Conservation (phyloP, 768 basidiomycete genomes). For the Mycena latifolia region DNA sequence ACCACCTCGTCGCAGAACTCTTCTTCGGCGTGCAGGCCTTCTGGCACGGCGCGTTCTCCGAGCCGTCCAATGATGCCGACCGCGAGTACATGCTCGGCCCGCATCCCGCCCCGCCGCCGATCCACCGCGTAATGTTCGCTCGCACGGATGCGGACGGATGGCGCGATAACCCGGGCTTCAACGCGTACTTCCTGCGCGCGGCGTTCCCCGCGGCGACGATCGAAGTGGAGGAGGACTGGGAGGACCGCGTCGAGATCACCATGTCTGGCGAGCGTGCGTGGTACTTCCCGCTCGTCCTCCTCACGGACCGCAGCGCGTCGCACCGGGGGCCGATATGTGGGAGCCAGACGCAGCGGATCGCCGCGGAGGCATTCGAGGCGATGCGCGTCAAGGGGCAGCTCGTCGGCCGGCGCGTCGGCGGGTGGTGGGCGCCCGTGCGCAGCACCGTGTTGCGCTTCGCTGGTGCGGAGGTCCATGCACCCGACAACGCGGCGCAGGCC, state of each 20-base stretch:
- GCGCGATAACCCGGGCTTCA: slow-evolving; percentile 86
- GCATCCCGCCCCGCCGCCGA: slow-evolving; percentile 56
- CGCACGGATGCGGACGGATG: slow-evolving; percentile 70
- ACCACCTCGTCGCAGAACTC: slow-evolving; percentile 89
- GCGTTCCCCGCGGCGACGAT: slow-evolving; percentile 79
- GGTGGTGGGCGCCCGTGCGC: slow-evolving; percentile 86
- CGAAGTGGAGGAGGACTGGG: slow-evolving; percentile 80
- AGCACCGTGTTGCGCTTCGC: slow-evolving; percentile 76
- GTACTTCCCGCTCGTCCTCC: slow-evolving; percentile 77
- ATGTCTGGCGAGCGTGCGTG: slow-evolving; percentile 59
- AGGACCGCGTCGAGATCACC: slow-evolving; percentile 63
- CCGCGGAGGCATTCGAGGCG: slow-evolving; percentile 73
- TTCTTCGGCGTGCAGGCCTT: slow-evolving; percentile 82
- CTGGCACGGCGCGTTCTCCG: slow-evolving; percentile 68
- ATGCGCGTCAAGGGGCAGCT: slow-evolving; percentile 54
- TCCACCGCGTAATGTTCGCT: slow-evolving; percentile 80
- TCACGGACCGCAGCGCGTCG: slow-evolving; percentile 83
- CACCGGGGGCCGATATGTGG: slow-evolving; percentile 77
- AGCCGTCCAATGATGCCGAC: slow-evolving; percentile 36
- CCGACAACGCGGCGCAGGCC: slow-evolving; percentile 31
- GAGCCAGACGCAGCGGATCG: slow-evolving; percentile 75
- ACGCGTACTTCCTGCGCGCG: slow-evolving; percentile 79
- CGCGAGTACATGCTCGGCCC: slow-evolving; percentile 31
- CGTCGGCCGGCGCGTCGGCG: slow-evolving; percentile 56
- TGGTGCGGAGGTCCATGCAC: slow-evolving; percentile 53